phyloP scores from a whole-genome alignment of 352 stramenopile species.

The Thraustochytrium striatum region DNA sequence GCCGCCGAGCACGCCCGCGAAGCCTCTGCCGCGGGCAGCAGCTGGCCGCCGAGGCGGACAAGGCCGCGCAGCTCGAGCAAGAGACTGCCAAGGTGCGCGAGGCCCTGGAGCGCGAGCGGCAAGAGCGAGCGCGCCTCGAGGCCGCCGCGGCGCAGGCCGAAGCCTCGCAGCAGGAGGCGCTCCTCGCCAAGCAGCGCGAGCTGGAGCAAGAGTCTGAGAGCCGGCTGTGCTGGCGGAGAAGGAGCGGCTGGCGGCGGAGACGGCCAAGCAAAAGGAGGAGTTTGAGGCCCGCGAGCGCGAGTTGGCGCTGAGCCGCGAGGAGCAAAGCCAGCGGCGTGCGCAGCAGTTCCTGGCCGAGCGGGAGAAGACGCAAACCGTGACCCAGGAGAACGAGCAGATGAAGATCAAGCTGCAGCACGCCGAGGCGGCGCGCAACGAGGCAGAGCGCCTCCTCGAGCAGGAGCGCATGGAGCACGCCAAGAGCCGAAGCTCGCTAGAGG shows the following conservation, averaged over 20 bases:
- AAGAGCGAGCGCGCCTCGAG: conserved; percentile 4
- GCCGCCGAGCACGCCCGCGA: not conserved
- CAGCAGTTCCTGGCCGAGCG: conserved; percentile 46
- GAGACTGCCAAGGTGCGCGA: not conserved
- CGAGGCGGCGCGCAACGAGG: conserved; percentile 3
- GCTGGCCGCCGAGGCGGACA: not conserved
- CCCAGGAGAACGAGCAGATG: conserved; percentile 19
- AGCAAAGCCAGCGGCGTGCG: conserved; percentile 34
- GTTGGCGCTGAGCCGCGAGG: conserved; percentile 32
- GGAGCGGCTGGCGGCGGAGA: conserved; percentile 31
- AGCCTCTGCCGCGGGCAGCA: not conserved
- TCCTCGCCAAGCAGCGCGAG: conserved; percentile 14
- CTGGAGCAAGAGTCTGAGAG: not conserved
- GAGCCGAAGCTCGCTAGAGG: not conserved
- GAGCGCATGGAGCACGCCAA: conserved; percentile 40
- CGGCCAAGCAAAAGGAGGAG: not conserved
- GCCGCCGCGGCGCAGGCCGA: not conserved
- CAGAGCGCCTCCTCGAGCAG: conserved; percentile 14
- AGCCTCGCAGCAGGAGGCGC: not conserved
- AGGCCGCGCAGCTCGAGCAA: conserved; percentile 1
- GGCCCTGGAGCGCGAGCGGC: not conserved
- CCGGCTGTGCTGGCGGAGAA: conserved; percentile 40
- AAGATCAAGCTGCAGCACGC: conserved; percentile 25
- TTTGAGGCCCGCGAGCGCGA: conserved; percentile 34
- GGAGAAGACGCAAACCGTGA: conserved; percentile 31